A percentile compares a stretch with the other conserved stretches of the same genome.
Conservation (phyloP, 345 rosid species). For the Tarenaya hassleriana region DNA sequence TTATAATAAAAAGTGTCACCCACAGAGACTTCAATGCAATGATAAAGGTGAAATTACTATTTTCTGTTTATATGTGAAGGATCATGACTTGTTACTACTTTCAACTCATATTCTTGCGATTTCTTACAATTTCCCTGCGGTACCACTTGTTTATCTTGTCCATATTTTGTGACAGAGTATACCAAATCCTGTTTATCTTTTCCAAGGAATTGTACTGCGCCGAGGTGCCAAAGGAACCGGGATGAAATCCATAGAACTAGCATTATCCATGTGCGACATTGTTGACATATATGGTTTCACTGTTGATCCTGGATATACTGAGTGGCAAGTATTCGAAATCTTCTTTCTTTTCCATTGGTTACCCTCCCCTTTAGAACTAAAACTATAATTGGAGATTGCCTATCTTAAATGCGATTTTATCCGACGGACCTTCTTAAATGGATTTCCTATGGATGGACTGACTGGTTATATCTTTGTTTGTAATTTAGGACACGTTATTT, state of each 20-base stretch:
- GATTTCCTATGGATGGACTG: constrained; percentile 10
- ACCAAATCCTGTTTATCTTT: constrained; percentile 96
- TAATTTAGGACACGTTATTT: constrained; percentile 81
- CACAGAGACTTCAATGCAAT: constrained; percentile 83
- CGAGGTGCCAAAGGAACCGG: constrained; percentile 99
- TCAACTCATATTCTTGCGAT: constrained; percentile 8
- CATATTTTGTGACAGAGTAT: constrained; percentile 49
- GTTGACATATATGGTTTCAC: constrained; percentile 95
- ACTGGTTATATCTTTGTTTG: neutral
- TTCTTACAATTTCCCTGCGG: constrained; percentile 1
- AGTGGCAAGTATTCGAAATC: constrained; percentile 50
- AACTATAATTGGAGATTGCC: neutral
- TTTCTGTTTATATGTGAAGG: neutral
- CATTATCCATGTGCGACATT: constrained; percentile 90
- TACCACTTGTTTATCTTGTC: constrained; percentile 1
- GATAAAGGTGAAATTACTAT: constrained; percentile 63
- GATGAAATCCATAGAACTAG: constrained; percentile 91
- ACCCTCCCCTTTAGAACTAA: constrained; percentile 3
- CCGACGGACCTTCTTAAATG: neutral
- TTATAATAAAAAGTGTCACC: constrained; percentile 82
- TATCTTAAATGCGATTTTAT: constrained; percentile 2
- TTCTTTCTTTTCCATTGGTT: constrained; percentile 7
- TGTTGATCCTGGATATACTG: constrained; percentile 97
- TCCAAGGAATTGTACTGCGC: constrained; percentile 92
- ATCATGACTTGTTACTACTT: neutral